Conservation (phyloP, 768 basidiomycete genomes). For the Pulveroboletus sp. region DNA sequence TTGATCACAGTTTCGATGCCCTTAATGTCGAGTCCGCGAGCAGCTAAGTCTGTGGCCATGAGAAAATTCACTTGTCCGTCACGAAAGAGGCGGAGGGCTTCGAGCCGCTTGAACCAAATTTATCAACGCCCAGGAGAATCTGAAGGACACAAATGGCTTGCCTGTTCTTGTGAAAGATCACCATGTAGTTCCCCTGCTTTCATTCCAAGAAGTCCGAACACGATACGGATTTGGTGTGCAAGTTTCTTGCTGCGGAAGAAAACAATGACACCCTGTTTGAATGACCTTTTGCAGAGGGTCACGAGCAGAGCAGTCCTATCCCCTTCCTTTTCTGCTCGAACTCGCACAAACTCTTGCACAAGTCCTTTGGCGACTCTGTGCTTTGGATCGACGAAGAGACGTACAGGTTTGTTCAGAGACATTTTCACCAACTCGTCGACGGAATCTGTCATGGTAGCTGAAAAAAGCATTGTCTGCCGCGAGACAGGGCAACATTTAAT, state of each 20-base stretch:
- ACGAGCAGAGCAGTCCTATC: conserved; percentile 76
- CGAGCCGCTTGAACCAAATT: conserved; percentile 59
- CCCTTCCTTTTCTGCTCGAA: conserved; percentile 72
- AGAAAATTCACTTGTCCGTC: conserved; percentile 86
- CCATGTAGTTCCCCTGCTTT: conserved; percentile 93
- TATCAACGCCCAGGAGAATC: neutral
- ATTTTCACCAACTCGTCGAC: conserved; percentile 91
- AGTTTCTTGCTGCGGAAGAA: conserved; percentile 96
- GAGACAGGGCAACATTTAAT: conserved; percentile 83
- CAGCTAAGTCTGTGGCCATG: conserved; percentile 95
- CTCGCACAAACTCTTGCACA: conserved; percentile 92
- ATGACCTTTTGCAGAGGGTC: conserved; percentile 83
- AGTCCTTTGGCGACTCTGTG: conserved; percentile 80
- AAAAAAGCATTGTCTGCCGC: conserved; percentile 97
- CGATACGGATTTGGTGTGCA: conserved; percentile 93
- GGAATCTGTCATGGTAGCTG: conserved; percentile 97
- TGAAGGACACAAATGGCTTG: conserved; percentile 26
- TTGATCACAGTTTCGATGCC: conserved; percentile 98
- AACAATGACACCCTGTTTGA: conserved; percentile 79
- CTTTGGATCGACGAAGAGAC: conserved; percentile 94
- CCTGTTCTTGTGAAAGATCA: conserved; percentile 94
- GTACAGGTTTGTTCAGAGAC: conserved; percentile 88
- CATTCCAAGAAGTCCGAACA: conserved; percentile 87
- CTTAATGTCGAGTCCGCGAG: conserved; percentile 94
- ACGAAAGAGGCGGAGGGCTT: conserved; percentile 81